Base-by-base conservation (phyloP, 2,329 filamentous ascomycete species). In the Aureobasidium pullulans region DNA sequence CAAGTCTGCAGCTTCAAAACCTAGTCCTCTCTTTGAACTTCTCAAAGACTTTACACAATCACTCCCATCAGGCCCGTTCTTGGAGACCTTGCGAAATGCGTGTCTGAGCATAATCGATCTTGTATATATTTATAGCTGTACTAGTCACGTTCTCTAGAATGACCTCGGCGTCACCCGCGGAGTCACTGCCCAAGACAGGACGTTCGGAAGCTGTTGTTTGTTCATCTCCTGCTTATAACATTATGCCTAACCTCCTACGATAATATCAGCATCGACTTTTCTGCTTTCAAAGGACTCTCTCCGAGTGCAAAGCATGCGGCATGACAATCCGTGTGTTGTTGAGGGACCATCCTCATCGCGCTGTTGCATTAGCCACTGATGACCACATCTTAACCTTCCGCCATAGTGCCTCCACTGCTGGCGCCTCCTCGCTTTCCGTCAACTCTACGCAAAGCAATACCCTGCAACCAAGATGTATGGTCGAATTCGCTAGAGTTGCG, bases 331-430 rank as follows among this genome's bases (percentile, higher is more conserved):
- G 87, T 68, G 84, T 96, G 62, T 83, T 94, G 68, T 85, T 96
- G 72, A 88, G 88, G 76, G 91, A 96, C 70, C 84, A 90, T 70
- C 90, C 90, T 65, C 85, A 90, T 71, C 89, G 93, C 65, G 88
- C 90, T 65, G 90, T 97, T 71, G 90, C 90, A 64, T 86, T 97
- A 65, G 87, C 87, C 39, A 92, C 91, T 32, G 77, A 85, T 42
- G 83, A 86, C 19, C 87, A 96, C 73, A 88, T 87, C 69, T 81
- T 97, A 66, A 87, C 96, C 65, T 89, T 97, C 70, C 87, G 89
- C 63, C 86, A 94, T 76, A 90, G 83, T 71, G 77, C 84, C 49
- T 81, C 83, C 16, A 80, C 82, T n/a, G 81, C 76, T 71, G 86
- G 86, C 63, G 79, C 63, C 73, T 65, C 73, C 31, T 42, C 64